Base-by-base conservation (phyloP, 2,329 filamentous ascomycete species). In the Venturia nashicola region DNA sequence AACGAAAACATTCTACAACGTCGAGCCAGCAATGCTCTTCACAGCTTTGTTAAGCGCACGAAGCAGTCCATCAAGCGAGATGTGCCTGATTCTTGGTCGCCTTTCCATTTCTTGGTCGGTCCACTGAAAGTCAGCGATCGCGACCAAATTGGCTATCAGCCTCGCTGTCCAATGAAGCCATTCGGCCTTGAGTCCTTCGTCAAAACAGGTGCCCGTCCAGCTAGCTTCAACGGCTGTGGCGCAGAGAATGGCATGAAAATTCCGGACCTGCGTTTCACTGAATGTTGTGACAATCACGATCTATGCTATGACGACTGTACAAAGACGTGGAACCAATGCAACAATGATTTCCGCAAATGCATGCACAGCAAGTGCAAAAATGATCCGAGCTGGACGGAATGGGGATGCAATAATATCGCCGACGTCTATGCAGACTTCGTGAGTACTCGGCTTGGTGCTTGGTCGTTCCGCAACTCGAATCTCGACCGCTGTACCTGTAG, bases 201-300 rank as follows among this genome's bases (percentile, higher is more conserved):
- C 20, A 63, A 46, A 40, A 27, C 46, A 23, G 46, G 61, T 4
- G 61, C 61, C 34, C 44, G 61, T 23, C 46, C 46, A 8, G 51
- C 61, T 23, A 42, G 46, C 39, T 55, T 63, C 39, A 63, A 63
- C 44, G 61, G 61, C 34, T 63, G 61, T 59, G 61, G 61, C 5
- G 61, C 61, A 23, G 61, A 63, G 20, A 63, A 63, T 23, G 61
- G 61, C 34, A 63, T 63, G 61, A 63, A 63, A 20, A 27, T 63
- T 43, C 61, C 61, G 2, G 61, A 63, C 9, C 36, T 36, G 11
- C 34, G 61, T 9, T 63, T 63, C 51, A 46, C 32, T 23, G 32
- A 39, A 32, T 63, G 61, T 23, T 63, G 61, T n/a, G 51, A 63
- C 42, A 20, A 32, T 32, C 61, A 63, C 39, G 61, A 63, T 42